Percentiles rank a stretch among this genome's conserved stretches.
Evolutionary conservation across 1,284 basidiomycete species (phyloP).

Genomic region (Cryptococcus floricola): DNA sequence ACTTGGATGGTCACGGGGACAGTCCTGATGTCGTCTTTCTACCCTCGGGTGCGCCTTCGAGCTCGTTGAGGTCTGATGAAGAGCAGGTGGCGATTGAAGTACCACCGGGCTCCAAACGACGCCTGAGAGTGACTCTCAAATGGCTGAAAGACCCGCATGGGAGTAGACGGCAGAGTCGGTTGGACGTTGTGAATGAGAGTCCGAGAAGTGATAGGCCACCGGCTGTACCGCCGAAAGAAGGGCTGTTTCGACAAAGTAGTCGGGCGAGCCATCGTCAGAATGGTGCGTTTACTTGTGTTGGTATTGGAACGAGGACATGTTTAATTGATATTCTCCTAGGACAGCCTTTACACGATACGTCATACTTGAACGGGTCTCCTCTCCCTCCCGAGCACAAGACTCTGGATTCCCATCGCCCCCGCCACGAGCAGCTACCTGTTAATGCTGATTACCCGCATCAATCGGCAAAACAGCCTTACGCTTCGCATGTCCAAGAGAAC

Average conservation of each 20-base stretch:
- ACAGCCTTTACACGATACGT: no score
- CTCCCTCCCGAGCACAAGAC: background rate
- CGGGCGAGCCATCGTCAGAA: background rate
- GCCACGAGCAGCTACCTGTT: background rate
- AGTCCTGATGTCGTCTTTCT: conserved; percentile 1
- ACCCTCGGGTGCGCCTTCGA: background rate
- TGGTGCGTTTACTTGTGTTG: background rate
- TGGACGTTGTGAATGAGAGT: background rate
- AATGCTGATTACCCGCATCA: background rate
- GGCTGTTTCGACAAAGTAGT: background rate
- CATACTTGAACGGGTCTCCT: background rate
- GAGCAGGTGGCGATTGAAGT: conserved; percentile 38
- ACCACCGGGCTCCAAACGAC: conserved; percentile 22
- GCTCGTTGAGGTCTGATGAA: conserved; percentile 7
- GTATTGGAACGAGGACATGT: no score
- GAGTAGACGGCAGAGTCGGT: background rate
- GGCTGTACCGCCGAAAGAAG: conserved; percentile 19
- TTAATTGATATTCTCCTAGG: no score
- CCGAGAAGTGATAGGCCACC: conserved; percentile 10
- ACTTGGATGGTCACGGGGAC: background rate
- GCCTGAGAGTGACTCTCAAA: conserved; percentile 26
- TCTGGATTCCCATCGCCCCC: no score
- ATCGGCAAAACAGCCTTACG: background rate
- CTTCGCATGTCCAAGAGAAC: background rate
- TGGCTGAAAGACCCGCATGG: conserved; percentile 3